Evolutionary conservation across 371 early-diverging fungal species (phyloP).

Genomic region (Furculomyces boomerangus): DNA sequence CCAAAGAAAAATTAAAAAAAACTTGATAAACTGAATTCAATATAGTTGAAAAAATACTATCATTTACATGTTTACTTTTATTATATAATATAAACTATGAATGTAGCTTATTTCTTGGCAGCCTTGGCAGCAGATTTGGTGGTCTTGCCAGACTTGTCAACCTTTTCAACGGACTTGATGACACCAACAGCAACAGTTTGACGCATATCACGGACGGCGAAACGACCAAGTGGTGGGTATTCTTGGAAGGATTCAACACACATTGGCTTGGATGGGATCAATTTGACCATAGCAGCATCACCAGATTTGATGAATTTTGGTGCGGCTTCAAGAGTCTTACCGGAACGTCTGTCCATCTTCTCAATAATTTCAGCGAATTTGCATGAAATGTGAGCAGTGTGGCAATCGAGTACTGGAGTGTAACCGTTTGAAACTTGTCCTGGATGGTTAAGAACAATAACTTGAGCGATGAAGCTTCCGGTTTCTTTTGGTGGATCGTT

Average conservation of each 20-base stretch:
- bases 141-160: slow-evolving; percentile 39
- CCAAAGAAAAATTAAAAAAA: too few species aligned
- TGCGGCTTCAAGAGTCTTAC: slow-evolving; percentile 70
- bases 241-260: slow-evolving; percentile 87
- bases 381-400: slow-evolving; percentile 95
- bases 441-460: slow-evolving; percentile 92
- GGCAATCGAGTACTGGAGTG: slow-evolving; percentile 89
- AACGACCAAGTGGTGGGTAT: slow-evolving; percentile 89
- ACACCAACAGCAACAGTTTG: slow-evolving; percentile 89
- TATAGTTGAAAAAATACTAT: too few species aligned
- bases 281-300: slow-evolving; percentile 89
- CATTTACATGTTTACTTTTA: too few species aligned
- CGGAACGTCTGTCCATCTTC: slow-evolving; percentile 94
- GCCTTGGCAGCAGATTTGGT: slow-evolving; percentile 27
- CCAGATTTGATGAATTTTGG: slow-evolving; percentile 90
- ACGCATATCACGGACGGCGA: slow-evolving; percentile 95
- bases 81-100: neutral
- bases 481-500: slow-evolving; percentile 92
- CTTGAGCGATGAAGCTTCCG: slow-evolving; percentile 83
- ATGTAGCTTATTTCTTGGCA: slow-evolving; percentile 46
- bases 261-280: slow-evolving; percentile 90
- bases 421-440: slow-evolving; percentile 81
- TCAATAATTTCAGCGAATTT: slow-evolving; percentile 77
- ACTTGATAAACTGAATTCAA: too few species aligned
- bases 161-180: slow-evolving; percentile 85